These are phyloP conservation scores for Gymnopus androsaceus DNA, from an alignment of 1,284 basidiomycete species.

Conservation along the genomic window DNA sequence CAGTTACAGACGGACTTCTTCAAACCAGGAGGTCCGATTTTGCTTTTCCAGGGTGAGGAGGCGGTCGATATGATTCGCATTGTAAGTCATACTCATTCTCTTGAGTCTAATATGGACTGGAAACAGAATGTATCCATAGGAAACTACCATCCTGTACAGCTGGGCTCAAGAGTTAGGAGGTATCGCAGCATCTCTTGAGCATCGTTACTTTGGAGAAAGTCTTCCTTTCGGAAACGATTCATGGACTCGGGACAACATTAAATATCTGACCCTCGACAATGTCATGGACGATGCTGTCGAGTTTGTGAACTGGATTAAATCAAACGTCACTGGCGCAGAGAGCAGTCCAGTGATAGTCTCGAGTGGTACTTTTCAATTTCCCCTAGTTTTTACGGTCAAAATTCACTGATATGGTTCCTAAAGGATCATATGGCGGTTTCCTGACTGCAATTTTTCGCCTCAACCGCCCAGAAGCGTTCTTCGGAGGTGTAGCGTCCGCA, in stretches of 20 bases:
- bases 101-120: neutral
- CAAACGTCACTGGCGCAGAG: constrained; percentile 1
- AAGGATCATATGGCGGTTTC: constrained; percentile 9
- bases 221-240: constrained; percentile 8
- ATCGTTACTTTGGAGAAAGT: neutral
- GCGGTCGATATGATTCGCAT: neutral
- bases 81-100: neutral
- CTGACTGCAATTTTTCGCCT: constrained; percentile 7
- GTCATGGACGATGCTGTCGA: neutral
- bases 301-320: neutral
- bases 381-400: no score
- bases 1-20: neutral
- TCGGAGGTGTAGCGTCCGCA: constrained; percentile 9
- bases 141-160: neutral
- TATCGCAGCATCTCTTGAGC: neutral
- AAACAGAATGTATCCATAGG: neutral
- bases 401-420: no score
- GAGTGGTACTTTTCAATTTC: neutral
- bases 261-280: constrained; percentile 4
- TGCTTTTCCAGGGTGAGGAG: neutral
- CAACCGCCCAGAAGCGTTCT: constrained; percentile 13
- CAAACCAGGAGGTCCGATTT: neutral
- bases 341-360: neutral
- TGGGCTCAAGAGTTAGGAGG: constrained; percentile 1
- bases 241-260: neutral